Percentiles rank a stretch among this genome's conserved stretches.
These are phyloP conservation scores for Sclerotinia sclerotiorum DNA, from an alignment of 2,329 filamentous ascomycete genomes.

Conservation along the genomic window DNA sequence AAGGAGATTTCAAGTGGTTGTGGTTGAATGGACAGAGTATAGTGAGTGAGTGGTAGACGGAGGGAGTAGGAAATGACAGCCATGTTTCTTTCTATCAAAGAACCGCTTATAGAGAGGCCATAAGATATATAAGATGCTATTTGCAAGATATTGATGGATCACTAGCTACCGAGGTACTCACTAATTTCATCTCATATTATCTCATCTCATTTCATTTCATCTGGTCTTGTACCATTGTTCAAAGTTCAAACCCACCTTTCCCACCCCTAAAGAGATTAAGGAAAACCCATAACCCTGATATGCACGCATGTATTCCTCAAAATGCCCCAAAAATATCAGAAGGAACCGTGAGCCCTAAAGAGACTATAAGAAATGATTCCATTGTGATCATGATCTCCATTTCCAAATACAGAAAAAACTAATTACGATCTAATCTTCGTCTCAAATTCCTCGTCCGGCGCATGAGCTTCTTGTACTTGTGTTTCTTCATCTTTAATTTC, in stretches of 20 bases:
- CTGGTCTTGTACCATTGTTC: not conserved
- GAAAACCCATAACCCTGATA: constrained; percentile 14
- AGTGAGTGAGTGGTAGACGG: not conserved
- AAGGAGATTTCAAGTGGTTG: not conserved
- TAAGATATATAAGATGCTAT: not conserved
- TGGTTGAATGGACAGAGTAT: not conserved
- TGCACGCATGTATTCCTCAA: constrained; percentile 7
- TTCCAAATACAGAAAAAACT: constrained; percentile 24
- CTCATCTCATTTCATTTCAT: not conserved
- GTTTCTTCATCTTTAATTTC: constrained; percentile 99
- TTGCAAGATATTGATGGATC: not conserved
- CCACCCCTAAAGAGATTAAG: constrained; percentile 9
- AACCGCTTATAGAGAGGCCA: not conserved
- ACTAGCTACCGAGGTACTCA: not conserved
- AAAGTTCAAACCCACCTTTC: not conserved
- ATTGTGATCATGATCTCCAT: not conserved
- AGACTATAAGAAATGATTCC: constrained; percentile 7
- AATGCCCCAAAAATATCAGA: not conserved
- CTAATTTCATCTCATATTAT: no score
- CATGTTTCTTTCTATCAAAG: constrained; percentile 1
- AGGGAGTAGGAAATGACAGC: no score
- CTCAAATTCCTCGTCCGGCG: constrained; percentile 83
- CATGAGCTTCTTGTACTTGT: constrained; percentile 99
- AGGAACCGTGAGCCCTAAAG: not conserved
- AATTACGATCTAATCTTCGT: constrained; percentile 57